Percentiles rank a stretch among this genome's conserved stretches.
phyloP scores from a whole-genome alignment of 2,329 filamentous ascomycete species.

The Nemania abortiva region DNA sequence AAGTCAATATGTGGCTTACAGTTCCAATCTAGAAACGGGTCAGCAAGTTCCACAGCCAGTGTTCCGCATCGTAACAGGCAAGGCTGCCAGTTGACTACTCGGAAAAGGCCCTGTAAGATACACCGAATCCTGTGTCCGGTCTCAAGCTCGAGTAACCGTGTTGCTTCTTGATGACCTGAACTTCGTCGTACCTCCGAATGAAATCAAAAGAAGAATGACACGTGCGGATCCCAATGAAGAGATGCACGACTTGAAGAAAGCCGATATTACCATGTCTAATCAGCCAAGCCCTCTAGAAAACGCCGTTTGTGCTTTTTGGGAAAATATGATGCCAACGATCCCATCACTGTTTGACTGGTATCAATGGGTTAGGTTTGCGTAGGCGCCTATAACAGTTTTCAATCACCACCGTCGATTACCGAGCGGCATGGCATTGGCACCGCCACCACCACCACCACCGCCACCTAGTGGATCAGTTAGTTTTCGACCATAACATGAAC shows the following conservation, averaged over 20 bases:
- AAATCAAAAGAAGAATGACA: constrained; percentile 38
- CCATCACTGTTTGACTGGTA: constrained; percentile 36
- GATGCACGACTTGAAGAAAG: constrained; percentile 40
- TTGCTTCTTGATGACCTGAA: constrained; percentile 22
- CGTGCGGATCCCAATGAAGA: constrained; percentile 44
- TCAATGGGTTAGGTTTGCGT: constrained; percentile 19
- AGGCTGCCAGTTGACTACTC: constrained; percentile 30
- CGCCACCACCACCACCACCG: constrained; percentile 58
- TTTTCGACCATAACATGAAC: constrained; percentile 18
- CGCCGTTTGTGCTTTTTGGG: constrained; percentile 52
- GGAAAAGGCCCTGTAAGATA: constrained; percentile 29
- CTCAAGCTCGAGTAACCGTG: constrained; percentile 14
- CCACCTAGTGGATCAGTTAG: constrained; percentile 51
- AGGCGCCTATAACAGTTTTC: constrained; percentile 21
- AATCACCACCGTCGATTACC: constrained; percentile 53
- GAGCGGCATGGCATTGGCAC: constrained; percentile 55
- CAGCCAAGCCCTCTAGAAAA: constrained; percentile 52
- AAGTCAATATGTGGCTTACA: constrained; percentile 38
- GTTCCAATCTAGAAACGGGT: constrained; percentile 48
- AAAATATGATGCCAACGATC: constrained; percentile 38
- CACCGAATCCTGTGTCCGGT: constrained; percentile 29
- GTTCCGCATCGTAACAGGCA: constrained; percentile 32
- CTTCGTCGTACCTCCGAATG: constrained; percentile 28
- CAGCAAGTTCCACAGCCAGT: constrained; percentile 45
- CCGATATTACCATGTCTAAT: constrained; percentile 51